Base-by-base conservation (phyloP, 345 rosid genomes). In the Gossypium bickii region DNA sequence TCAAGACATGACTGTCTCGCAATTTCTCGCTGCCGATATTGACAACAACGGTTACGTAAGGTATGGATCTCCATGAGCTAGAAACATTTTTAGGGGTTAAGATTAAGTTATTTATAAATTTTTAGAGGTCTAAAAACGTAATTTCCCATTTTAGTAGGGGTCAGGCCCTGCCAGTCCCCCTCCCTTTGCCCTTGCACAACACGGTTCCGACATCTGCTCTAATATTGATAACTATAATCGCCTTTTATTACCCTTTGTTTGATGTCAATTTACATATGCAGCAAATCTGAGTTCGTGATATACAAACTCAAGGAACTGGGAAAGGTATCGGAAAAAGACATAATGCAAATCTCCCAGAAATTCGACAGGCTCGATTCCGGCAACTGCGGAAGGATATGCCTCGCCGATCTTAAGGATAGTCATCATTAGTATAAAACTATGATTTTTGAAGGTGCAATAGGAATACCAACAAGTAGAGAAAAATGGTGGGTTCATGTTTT, bases 21-120 rank as follows among this genome's bases (percentile, higher is more conserved):
- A 94, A 82, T 94, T 91, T 83, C 87, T 92, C 73, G 93, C 90
- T 64, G 96, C 99, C 0, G 98, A 94, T 78, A 86, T 90, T 20
- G 97, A 94, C 72, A 83, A 85, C 64, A 90, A 93, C 75, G 97
- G 97, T 74, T 89, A 78, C 66, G 88, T 91, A 12, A 94, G 98
- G 98, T 94, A 81, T 60, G 76, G 38, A 34, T 34, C 41, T 34
- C 41, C 41, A 5, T 34, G 41, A 34, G 0, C 1, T 29, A 27
- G 3, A 27, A 27, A 27, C 29, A 2, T 3, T 27, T 27, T 27
- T 2, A 27, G 29, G 2, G 0, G 29, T 29, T 29, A 3, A 29
- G 34, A 29, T 29, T 29, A 29, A 29, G n/a, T n/a, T n/a, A n/a
- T 25, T 27, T 27, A 27, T 27, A 27, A 27, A 27, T 2, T 27